Conservation (phyloP, 495 filamentous ascomycete genomes). For the Hypoxylon cercidicola region DNA sequence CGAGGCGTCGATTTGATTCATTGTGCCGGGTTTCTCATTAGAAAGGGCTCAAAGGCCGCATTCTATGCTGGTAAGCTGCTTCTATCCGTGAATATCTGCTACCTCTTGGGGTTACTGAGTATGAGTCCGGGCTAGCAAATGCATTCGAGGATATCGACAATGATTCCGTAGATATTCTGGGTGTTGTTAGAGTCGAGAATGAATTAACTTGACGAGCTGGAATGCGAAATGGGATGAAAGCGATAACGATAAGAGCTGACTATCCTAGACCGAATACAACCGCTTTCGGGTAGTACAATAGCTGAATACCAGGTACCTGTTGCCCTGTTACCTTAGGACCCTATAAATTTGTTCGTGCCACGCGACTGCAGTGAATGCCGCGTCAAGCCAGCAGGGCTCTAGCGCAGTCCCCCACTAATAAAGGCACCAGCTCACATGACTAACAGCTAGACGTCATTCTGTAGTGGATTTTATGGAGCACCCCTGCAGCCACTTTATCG, state of each 20-base stretch:
- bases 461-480: conserved; percentile 22
- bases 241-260: conserved; percentile 23
- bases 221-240: neutral
- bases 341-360: neutral
- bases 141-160: too few species aligned
- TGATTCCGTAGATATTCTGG: too few species aligned
- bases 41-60: conserved; percentile 18
- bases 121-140: too few species aligned
- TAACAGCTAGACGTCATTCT: conserved; percentile 36
- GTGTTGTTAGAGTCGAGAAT: neutral
- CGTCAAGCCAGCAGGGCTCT: conserved; percentile 9
- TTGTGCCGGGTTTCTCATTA: conserved; percentile 54
- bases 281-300: neutral
- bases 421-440: conserved; percentile 35
- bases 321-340: too few species aligned
- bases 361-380: conserved; percentile 34
- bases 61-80: conserved; percentile 1
- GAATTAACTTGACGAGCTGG: neutral
- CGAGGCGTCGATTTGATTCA: conserved; percentile 91
- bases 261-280: conserved; percentile 7
- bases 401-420: conserved; percentile 13
- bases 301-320: too few species aligned
- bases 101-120: too few species aligned
- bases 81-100: too few species aligned
- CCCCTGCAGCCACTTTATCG: conserved; percentile 35